Evolutionary conservation across 2,329 filamentous ascomycete species (phyloP).

Genomic region (Epichloe elymi): DNA sequence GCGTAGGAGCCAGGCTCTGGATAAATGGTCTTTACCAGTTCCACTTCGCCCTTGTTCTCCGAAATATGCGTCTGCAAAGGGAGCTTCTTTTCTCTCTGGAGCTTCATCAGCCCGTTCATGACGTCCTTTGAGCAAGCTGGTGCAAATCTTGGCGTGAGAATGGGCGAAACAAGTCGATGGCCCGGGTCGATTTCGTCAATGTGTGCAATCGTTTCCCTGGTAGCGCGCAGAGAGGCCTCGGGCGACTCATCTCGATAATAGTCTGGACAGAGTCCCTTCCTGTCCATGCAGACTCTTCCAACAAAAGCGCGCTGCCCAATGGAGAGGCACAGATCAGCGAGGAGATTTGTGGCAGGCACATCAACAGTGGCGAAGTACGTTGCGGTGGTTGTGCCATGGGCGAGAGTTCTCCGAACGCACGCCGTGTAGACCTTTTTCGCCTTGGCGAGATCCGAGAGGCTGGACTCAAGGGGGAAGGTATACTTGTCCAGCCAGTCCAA

Average conservation of each 20-base stretch:
- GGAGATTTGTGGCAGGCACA: slow-evolving; percentile 76
- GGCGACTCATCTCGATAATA: slow-evolving; percentile 68
- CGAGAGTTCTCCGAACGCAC: slow-evolving; percentile 66
- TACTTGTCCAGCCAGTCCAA: slow-evolving; percentile 90
- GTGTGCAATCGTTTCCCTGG: slow-evolving; percentile 49
- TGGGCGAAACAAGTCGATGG: slow-evolving; percentile 55
- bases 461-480: slow-evolving; percentile 85
- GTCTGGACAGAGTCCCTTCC: slow-evolving; percentile 46
- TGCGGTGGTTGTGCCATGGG: slow-evolving; percentile 84
- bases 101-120: slow-evolving; percentile 48
- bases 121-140: slow-evolving; percentile 45
- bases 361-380: slow-evolving; percentile 92
- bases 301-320: slow-evolving; percentile 82
- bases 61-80: slow-evolving; percentile 82
- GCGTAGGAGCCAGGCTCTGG: slow-evolving; percentile 53
- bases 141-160: slow-evolving; percentile 65
- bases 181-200: slow-evolving; percentile 53
- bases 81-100: slow-evolving; percentile 50
- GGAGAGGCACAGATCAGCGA: slow-evolving; percentile 68
- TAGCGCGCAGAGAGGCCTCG: slow-evolving; percentile 41
- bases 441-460: slow-evolving; percentile 48
- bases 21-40: slow-evolving; percentile 58
- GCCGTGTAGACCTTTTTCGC: slow-evolving; percentile 64
- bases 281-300: slow-evolving; percentile 93
- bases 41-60: slow-evolving; percentile 65